Base-by-base conservation (phyloP, 1,284 basidiomycete species). In the Microbotryum scabiosae region DNA sequence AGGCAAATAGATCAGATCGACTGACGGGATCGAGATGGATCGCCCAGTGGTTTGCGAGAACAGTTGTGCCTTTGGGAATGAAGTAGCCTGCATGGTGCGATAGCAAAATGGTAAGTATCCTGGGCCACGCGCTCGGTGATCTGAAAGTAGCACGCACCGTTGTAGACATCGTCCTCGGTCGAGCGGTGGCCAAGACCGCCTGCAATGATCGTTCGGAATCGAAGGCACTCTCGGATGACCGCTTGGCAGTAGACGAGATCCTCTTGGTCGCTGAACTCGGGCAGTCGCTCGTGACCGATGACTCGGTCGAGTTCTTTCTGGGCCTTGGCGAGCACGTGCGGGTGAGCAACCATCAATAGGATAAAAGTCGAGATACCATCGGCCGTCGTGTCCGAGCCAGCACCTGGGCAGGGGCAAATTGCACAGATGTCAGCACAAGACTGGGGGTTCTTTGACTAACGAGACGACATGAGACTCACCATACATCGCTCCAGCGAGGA, bases 201-300 rank as follows among this genome's bases (percentile, higher is more conserved):
- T 0, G 74, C 70, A 45, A 70, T 70, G 48, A 73, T 68, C 10
- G 75, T 70, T 46, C 75, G 61, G 73, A 74, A 76, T 16, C 75
- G 60, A 50, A 75, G 51, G 10, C 67, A 64, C 56, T 76, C 75
- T 36, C 70, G 62, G 6, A 74, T 63, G 21, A 71, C 61, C 0
- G 75, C 75, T 12, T 63, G 56, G 25, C 73, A 66, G 57, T 72
- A 75, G 14, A 70, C 64, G 18, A 75, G 54, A 10, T 65, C 61
- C 20, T 67, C 61, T 46, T 73, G 52, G 48, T 76, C 74, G 12
- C 58, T 59, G 44, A 73, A 75, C 9, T 64, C 66, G 3, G 74
- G 74, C 25, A 74, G 18, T 21, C 73, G 60, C 12, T 63, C 60
- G 9, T 50, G 32, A 20, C 69, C 71, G 10, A 74, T 69, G 18